These are phyloP conservation scores for Murraya paniculata DNA, from an alignment of 345 rosid genomes.

Conservation along the genomic window DNA sequence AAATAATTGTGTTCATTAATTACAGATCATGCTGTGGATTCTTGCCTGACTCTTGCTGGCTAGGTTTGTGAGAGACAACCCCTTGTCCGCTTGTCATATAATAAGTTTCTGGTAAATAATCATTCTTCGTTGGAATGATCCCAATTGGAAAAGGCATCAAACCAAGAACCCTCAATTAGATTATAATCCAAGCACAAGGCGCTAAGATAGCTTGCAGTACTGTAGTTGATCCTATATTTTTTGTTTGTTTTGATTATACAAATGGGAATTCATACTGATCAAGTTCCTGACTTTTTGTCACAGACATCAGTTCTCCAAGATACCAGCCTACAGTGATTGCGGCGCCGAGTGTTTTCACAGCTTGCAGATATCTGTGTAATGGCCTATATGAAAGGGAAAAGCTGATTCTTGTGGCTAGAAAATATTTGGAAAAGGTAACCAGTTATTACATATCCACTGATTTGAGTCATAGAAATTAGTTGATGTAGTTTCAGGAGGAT, in stretches of 20 bases:
- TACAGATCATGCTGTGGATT: too few species aligned
- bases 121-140: background rate
- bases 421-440: background rate
- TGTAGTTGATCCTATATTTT: too few species aligned
- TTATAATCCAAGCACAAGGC: background rate
- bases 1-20: too few species aligned
- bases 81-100: too few species aligned
- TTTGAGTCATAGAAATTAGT: too few species aligned
- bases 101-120: too few species aligned
- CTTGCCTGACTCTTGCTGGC: too few species aligned
- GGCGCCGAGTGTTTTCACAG: background rate
- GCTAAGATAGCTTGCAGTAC: background rate
- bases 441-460: background rate
- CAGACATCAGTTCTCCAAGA: background rate
- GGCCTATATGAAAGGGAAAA: background rate
- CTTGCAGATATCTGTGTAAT: background rate
- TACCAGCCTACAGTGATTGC: background rate
- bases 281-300: too few species aligned
- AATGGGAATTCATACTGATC: too few species aligned
- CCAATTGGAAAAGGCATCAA: background rate
- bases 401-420: background rate
- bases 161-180: background rate
- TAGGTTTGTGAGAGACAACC: too few species aligned
- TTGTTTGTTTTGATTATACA: too few species aligned
- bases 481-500: background rate